Evolutionary conservation across 257 asterid genomes (phyloP), one percentile per base, ranked within the genome.

Genomic region (Misopates orontium): DNA sequence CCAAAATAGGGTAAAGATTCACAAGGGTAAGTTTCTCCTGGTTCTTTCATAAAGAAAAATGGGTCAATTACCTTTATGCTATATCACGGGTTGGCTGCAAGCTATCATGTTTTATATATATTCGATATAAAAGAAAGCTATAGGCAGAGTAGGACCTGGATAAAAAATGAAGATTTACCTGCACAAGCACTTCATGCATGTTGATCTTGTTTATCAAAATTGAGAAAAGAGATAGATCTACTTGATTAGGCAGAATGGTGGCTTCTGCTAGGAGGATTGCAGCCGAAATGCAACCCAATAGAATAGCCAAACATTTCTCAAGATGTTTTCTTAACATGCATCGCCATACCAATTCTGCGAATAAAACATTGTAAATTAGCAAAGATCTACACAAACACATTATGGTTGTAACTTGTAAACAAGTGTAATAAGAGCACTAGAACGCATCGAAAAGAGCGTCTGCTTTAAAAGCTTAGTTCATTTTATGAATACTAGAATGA

Each of bases 221-320:
- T 20, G 96, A 88, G 87, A 88, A 84, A 64, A 86, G 86, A 74
- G 91, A 88, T 68, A 88, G 81, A 78, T 88, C 82, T 65, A 88
- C 85, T 59, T 78, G 85, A 70, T 53, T 85, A 24, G 88, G 91
- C 23, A 88, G 79, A 60, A 88, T 80, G 44, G 96, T 88, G 76
- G 95, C 95, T 84, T 88, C 96, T 4, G 96, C 96, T 0, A 86
- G 76, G 69, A 88, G 96, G 74, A 84, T 86, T 62, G 96, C 90
- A 63, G 64, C 87, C 8, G 91, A 82, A 80, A 88, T 77, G 83
- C 85, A 79, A 69, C 96, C 96, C 82, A 86, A 73, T 25, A 81
- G 13, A 57, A 88, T 55, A 15, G 96, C 91, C 75, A 81, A 65
- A 76, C 77, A 57, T 78, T 78, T 88, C 77, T 78, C 73, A 45